Evolutionary conservation across 139 green algal genomes (phyloP).

Genomic region (Auxenochlorella pyrenoidosa): DNA sequence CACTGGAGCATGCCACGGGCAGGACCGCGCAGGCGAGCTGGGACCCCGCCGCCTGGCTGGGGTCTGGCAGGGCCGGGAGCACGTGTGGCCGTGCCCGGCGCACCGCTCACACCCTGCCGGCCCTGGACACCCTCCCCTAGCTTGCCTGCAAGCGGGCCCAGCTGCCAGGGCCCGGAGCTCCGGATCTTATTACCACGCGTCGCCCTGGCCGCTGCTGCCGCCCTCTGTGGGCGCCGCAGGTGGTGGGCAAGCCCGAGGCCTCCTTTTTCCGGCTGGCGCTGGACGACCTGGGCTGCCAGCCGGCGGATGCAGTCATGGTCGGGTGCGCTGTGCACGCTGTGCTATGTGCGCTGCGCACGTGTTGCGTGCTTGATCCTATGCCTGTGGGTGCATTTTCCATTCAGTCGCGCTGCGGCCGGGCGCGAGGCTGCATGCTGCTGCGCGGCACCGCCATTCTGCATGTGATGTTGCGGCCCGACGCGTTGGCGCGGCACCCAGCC

Average conservation of each 20-base stretch:
- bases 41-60: not conserved
- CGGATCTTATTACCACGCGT: no score
- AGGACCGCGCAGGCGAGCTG: constrained; percentile 3
- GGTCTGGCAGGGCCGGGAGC: no score
- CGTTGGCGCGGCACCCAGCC: no score
- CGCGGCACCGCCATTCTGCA: not conserved
- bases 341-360: no score
- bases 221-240: constrained; percentile 28
- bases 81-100: not conserved
- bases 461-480: no score
- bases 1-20: constrained; percentile 30
- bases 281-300: constrained; percentile 11
- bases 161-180: no score
- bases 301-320: constrained; percentile 33
- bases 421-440: no score
- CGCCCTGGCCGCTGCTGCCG: no score
- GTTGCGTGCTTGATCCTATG: no score
- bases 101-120: not conserved
- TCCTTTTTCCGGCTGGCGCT: constrained; percentile 53
- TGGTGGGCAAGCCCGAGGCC: constrained; percentile 56
- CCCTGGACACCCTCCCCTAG: not conserved
- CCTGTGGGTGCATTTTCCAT: no score
- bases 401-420: no score
- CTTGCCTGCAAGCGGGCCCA: not conserved
- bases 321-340: not conserved